These are phyloP conservation scores for Juncus effusus DNA, from an alignment of 176 grass and related monocot species.

Conservation along the genomic window DNA sequence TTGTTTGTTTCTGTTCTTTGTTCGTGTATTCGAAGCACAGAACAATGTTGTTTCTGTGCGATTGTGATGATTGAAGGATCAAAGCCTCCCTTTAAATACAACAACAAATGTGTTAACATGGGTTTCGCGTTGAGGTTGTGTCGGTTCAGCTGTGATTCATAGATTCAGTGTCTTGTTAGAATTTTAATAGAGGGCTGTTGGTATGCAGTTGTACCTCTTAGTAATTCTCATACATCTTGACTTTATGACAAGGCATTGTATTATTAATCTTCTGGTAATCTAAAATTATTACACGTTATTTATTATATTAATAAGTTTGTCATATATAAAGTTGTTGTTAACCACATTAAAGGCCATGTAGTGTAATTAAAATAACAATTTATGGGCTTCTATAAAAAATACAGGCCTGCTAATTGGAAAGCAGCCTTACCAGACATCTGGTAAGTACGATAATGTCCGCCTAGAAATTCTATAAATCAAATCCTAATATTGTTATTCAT, in stretches of 20 bases:
- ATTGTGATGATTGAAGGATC: conserved; percentile 4
- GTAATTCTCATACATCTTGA: not conserved
- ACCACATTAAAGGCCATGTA: no score
- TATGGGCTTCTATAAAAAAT: no score
- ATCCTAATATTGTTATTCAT: not conserved
- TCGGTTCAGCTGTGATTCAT: conserved; percentile 7
- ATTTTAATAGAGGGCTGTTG: conserved; percentile 14
- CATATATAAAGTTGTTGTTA: no score
- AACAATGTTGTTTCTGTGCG: conserved; percentile 15
- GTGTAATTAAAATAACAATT: no score
- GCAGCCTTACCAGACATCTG: no score
- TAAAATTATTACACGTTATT: not conserved
- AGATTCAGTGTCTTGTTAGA: not conserved
- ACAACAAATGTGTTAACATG: conserved; percentile 20
- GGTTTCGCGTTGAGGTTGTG: not conserved
- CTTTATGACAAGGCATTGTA: not conserved
- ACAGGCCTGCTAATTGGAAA: no score
- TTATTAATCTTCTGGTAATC: conserved; percentile 6
- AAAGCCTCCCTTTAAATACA: conserved; percentile 24
- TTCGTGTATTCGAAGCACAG: not conserved
- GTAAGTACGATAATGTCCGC: no score
- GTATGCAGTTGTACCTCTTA: not conserved
- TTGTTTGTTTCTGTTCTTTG: not conserved
- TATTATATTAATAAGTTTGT: not conserved
- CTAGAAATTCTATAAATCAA: no score